Evolutionary conservation across 805 yeast genomes (phyloP).

Genomic region (Kodamaea fukazawae): DNA sequence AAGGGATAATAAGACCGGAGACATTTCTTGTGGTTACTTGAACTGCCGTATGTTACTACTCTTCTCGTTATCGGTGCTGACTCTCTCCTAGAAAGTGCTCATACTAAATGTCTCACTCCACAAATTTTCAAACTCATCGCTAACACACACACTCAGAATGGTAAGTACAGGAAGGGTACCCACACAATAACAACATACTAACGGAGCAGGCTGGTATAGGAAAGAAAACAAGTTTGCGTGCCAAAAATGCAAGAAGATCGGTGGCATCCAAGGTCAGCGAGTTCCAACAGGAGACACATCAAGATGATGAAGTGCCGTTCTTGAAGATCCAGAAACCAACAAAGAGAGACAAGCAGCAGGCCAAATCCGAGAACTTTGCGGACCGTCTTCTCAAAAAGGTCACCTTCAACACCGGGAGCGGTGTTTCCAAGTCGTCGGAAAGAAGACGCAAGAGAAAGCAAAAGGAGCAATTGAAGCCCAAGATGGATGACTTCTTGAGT

Average conservation of each 20-base stretch:
- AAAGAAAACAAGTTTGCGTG: constrained; percentile 36
- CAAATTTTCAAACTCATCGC: constrained; percentile 6
- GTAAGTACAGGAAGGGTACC: constrained; percentile 4
- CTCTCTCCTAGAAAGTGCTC: too few relatives aligned
- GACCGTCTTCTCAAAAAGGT: constrained; percentile 24
- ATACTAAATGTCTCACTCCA: constrained; percentile 1
- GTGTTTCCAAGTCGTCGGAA: constrained; percentile 62
- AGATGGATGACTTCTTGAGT: constrained; percentile 59
- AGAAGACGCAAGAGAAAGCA: constrained; percentile 61
- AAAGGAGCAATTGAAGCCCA: constrained; percentile 63
- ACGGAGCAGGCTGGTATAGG: constrained; percentile 27
- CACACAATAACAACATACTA: constrained; percentile 8
- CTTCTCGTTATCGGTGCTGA: too few relatives aligned
- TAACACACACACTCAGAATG: constrained; percentile 3
- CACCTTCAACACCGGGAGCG: constrained; percentile 36
- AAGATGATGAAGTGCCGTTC: constrained; percentile 43
- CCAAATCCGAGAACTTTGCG: constrained; percentile 38
- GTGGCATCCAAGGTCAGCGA: constrained; percentile 27
- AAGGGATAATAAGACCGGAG: too few relatives aligned
- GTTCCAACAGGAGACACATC: constrained; percentile 20
- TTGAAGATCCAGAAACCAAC: constrained; percentile 51
- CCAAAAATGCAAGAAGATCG: constrained; percentile 26
- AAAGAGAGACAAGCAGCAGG: constrained; percentile 50
- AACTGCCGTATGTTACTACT: too few relatives aligned
- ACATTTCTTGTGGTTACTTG: too few relatives aligned